These are phyloP conservation scores for Caloboletus firmus DNA, from an alignment of 1,284 basidiomycete genomes.

Conservation along the genomic window DNA sequence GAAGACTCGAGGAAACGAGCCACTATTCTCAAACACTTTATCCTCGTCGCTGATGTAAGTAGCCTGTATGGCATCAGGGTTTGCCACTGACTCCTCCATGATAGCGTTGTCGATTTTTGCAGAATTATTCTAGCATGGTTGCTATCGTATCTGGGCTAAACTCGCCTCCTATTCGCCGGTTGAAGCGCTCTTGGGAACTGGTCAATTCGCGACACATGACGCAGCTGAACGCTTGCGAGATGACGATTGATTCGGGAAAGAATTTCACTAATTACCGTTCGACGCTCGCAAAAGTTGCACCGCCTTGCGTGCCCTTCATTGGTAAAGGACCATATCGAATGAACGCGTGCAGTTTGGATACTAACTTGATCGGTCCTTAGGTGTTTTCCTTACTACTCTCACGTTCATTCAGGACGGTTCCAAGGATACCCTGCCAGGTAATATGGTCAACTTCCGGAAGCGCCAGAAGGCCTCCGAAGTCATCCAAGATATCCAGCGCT, in stretches of 20 bases:
- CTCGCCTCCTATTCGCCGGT: constrained; percentile 87
- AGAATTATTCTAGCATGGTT: constrained; percentile 96
- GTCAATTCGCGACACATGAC: constrained; percentile 73
- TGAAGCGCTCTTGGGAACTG: constrained; percentile 96
- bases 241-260: constrained; percentile 84
- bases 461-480: constrained; percentile 92
- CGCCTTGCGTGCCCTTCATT: constrained; percentile 97
- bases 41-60: constrained; percentile 89
- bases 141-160: constrained; percentile 95
- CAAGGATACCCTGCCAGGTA: constrained; percentile 78
- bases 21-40: constrained; percentile 85
- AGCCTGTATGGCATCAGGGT: neutral
- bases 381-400: constrained; percentile 92
- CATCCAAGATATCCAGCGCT: constrained; percentile 94
- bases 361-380: constrained; percentile 41
- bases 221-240: constrained; percentile 70
- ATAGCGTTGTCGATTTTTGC: constrained; percentile 84
- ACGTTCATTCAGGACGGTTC: constrained; percentile 99
- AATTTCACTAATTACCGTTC: constrained; percentile 94
- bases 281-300: constrained; percentile 80
- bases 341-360: neutral
- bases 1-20: constrained; percentile 88
- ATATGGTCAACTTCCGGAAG: constrained; percentile 95
- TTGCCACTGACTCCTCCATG: neutral
- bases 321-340: constrained; percentile 50